These are phyloP conservation scores for Noccaea bulbosa DNA, from an alignment of 345 rosid genomes.

Conservation along the genomic window DNA sequence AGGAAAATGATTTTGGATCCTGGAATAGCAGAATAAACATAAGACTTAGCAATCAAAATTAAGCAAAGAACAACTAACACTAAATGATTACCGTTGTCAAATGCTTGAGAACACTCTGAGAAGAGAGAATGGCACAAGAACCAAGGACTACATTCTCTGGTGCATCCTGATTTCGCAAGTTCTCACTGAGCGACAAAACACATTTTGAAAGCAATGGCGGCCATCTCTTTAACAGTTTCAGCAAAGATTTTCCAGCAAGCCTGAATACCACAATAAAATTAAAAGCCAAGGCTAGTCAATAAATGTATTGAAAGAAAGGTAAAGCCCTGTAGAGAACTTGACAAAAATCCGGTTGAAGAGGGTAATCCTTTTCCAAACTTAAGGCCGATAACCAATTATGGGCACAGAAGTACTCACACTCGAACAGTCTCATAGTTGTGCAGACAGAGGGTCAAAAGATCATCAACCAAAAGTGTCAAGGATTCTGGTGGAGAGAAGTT, in stretches of 20 bases:
- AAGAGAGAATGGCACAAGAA: constrained; percentile 88
- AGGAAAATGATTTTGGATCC: constrained; percentile 83
- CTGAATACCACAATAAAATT: constrained; percentile 53
- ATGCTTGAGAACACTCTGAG: constrained; percentile 95
- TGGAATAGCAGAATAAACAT: constrained; percentile 51
- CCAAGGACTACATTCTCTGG: constrained; percentile 87
- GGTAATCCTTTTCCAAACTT: constrained; percentile 16
- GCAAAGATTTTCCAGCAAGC: constrained; percentile 90
- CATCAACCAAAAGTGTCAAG: constrained; percentile 71
- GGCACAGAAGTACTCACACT: constrained; percentile 59
- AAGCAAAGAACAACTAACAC: constrained; percentile 34
- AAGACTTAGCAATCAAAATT: constrained; percentile 30
- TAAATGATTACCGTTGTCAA: constrained; percentile 70
- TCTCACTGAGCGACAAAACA: constrained; percentile 68
- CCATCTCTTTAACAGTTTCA: constrained; percentile 96
- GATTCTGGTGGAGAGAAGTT: constrained; percentile 78
- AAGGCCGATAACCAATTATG: constrained; percentile 17
- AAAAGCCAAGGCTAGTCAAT: constrained; percentile 8
- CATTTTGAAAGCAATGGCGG: constrained; percentile 87
- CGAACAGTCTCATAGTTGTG: constrained; percentile 98
- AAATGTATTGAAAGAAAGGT: constrained; percentile 30
- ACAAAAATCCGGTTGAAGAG: constrained; percentile 9
- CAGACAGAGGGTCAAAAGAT: constrained; percentile 80
- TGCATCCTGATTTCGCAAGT: constrained; percentile 62
- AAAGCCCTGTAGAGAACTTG: constrained; percentile 14